Evolutionary conservation across 2,329 filamentous ascomycete genomes (phyloP).

Genomic region (Aaosphaeria pasadenensis): DNA sequence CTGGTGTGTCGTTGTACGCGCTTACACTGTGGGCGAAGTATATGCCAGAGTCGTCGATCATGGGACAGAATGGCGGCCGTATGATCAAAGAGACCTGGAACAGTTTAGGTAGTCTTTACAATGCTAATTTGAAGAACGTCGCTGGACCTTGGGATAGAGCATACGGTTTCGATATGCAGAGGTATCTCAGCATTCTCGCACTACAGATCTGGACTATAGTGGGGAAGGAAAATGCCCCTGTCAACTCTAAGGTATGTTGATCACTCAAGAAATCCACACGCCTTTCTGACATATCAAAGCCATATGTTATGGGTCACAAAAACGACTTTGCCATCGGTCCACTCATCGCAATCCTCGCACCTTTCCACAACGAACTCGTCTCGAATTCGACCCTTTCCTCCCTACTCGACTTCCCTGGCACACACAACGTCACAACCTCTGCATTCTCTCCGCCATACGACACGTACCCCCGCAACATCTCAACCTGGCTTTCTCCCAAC

Average conservation of each 20-base stretch:
- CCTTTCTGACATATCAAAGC: constrained; percentile 23
- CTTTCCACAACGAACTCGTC: constrained; percentile 49
- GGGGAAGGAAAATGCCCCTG: constrained; percentile 44
- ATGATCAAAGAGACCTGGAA: constrained; percentile 57
- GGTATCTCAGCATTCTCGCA: constrained; percentile 57
- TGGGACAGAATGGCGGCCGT: constrained; percentile 50
- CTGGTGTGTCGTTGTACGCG: constrained; percentile 59
- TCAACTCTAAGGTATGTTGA: constrained; percentile 25
- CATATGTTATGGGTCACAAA: constrained; percentile 56
- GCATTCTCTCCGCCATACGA: constrained; percentile 61
- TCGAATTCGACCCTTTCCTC: constrained; percentile 36
- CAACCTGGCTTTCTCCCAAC: constrained; percentile 55
- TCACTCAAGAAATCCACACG: neutral
- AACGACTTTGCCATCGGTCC: constrained; percentile 59
- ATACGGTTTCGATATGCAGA: constrained; percentile 64
- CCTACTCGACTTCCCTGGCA: constrained; percentile 50
- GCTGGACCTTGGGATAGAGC: constrained; percentile 64
- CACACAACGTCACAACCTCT: constrained; percentile 52
- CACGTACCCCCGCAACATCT: constrained; percentile 55
- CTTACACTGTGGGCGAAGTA: constrained; percentile 61
- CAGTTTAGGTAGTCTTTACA: constrained; percentile 53
- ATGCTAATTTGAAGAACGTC: constrained; percentile 58
- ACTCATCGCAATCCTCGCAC: constrained; percentile 54
- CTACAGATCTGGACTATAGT: constrained; percentile 59
- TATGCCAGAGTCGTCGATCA: constrained; percentile 51